Evolutionary conservation across 169 alveolate genomes (phyloP).

Genomic region (Eimeria necatrix): DNA sequence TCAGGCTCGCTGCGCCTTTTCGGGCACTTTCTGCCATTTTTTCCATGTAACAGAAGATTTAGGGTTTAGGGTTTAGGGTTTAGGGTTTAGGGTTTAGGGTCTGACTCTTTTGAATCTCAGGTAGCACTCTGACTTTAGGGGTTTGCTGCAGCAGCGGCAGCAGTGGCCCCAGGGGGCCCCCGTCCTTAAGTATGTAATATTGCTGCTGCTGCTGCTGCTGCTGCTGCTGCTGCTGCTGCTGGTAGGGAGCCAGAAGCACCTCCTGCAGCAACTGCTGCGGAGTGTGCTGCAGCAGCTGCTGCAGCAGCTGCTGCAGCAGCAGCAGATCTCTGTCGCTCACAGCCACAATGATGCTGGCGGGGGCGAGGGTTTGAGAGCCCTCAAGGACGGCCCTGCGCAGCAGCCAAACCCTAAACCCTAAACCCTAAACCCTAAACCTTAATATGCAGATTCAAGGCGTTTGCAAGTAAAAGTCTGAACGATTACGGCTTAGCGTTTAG

Average conservation of each 20-base stretch:
- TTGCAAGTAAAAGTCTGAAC: neutral
- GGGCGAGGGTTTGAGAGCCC: neutral
- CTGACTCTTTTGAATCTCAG: neutral
- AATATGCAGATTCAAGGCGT: too few relatives aligned
- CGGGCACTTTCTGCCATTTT: too few relatives aligned
- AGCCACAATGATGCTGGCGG: neutral
- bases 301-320: slow-evolving; percentile 53
- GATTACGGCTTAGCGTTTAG: slow-evolving; percentile 7
- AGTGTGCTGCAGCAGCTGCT: slow-evolving; percentile 36
- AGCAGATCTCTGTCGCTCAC: neutral
- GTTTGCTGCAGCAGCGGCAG: slow-evolving; percentile 45
- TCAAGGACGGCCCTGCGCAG: neutral
- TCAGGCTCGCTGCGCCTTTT: too few relatives aligned
- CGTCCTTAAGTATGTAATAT: too few relatives aligned
- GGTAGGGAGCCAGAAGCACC: slow-evolving; percentile 7
- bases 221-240: slow-evolving; percentile 49
- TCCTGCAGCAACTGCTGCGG: slow-evolving; percentile 42
- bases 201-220: neutral
- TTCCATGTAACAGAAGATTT: neutral
- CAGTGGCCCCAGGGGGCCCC: slow-evolving; percentile 26
- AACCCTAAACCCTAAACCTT: slow-evolving; percentile 3
- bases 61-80: neutral
- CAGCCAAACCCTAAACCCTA: slow-evolving; percentile 18
- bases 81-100: slow-evolving; percentile 33
- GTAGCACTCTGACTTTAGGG: slow-evolving; percentile 5